Evolutionary conservation across 1,284 basidiomycete species (phyloP), one percentile per base, ranked within the genome.

Genomic region (Omphalotus olearius): DNA sequence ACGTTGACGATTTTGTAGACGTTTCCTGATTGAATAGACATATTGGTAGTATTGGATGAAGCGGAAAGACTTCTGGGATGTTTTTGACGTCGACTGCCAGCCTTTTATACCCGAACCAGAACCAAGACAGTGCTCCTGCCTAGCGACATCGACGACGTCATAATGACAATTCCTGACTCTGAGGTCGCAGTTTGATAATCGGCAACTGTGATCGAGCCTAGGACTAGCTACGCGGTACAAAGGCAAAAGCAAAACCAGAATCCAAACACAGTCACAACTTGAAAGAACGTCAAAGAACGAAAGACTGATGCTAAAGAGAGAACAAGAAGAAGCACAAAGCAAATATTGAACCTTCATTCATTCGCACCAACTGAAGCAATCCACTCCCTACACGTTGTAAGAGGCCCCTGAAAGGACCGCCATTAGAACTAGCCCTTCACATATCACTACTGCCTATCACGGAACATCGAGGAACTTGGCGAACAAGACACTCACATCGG

Each of bases 1-100:
- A 63, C 68, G 63, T 84, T 83, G 37, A 65, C 67, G 52, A 84
- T 69, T 30, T 63, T 68, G 64, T 81, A 82, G 14, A 62, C 65
- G 26, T 49, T 51, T 6, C 69, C 69, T 25, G 48, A 43, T 50
- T 43, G 20, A 26, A 38, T 42, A 18, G 48, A 43, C 48, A 50
- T 50, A 14, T 17, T 18, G 14, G 3, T 40, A n/a, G 30, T 14
- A 30, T 30, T 6, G 20, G 16, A 20, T 11, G n/a, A 37, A 23
- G 20, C 5, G 14, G 16, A 23, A 18, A 3, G 30, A 33, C 2
- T 33, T 33, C 13, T n/a, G n/a, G n/a, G n/a, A n/a, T n/a, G n/a
- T n/a, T n/a, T n/a, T n/a, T n/a, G n/a, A n/a, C 30, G 30, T 33
- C 30, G 13, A 33, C 30, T 9, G 30, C 30, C 7, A 33, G 3